Conservation (phyloP, 192 early-diverging fungal species). For the Linderina pennispora region DNA sequence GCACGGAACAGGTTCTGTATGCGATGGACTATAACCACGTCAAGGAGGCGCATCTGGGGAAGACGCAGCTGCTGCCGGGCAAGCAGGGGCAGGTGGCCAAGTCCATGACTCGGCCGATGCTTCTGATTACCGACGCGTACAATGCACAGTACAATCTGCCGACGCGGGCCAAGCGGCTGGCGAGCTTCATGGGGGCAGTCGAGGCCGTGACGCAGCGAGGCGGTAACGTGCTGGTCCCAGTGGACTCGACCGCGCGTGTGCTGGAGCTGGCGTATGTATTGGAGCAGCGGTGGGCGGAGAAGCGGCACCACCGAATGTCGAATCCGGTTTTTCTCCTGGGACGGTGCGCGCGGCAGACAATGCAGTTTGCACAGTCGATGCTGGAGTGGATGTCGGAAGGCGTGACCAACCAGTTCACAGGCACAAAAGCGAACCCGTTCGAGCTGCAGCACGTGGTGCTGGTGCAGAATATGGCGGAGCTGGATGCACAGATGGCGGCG, state of each 20-base stretch:
- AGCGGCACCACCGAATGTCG: slow-evolving; percentile 43
- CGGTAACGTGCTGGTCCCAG: slow-evolving; percentile 84
- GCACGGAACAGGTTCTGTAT: slow-evolving; percentile 89
- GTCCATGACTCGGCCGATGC: slow-evolving; percentile 69
- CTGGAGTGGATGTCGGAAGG: slow-evolving; percentile 93
- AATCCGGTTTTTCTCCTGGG: slow-evolving; percentile 77
- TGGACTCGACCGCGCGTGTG: slow-evolving; percentile 81
- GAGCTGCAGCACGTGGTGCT: slow-evolving; percentile 76
- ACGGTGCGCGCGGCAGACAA: slow-evolving; percentile 63
- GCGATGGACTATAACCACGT: slow-evolving; percentile 95
- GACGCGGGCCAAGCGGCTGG: slow-evolving; percentile 67
- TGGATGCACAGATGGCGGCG: slow-evolving; percentile 18
- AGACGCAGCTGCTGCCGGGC: slow-evolving; percentile 27
- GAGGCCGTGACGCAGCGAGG: slow-evolving; percentile 53
- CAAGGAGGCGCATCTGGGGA: slow-evolving; percentile 67
- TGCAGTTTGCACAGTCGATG: slow-evolving; percentile 83
- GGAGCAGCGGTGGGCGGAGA: slow-evolving; percentile 75
- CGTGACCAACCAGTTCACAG: slow-evolving; percentile 64
- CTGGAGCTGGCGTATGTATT: slow-evolving; percentile 87
- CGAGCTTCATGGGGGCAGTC: slow-evolving; percentile 58
- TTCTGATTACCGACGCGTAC: slow-evolving; percentile 90
- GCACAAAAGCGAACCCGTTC: slow-evolving; percentile 76
- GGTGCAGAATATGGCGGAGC: slow-evolving; percentile 55
- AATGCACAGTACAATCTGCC: slow-evolving; percentile 65
- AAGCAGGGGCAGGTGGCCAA: slow-evolving; percentile 57